These are phyloP conservation scores for Dactylellina cionopaga DNA, from an alignment of 2,329 filamentous ascomycete species.

Conservation along the genomic window DNA sequence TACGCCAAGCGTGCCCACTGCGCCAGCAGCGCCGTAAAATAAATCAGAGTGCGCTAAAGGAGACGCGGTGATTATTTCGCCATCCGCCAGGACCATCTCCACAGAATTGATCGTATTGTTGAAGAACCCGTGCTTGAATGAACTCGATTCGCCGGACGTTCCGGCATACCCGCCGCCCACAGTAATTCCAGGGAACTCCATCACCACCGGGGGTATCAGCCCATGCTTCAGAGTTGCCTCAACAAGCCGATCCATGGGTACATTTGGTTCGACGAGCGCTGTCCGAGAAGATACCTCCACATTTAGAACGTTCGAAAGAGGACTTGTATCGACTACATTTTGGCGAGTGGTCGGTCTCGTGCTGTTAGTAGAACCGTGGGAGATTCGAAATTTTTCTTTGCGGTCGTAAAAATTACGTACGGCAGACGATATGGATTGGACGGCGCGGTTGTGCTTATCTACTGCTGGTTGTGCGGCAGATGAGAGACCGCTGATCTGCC, in stretches of 20 bases:
- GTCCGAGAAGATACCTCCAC: slow-evolving; percentile 62
- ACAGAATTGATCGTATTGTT: slow-evolving; percentile 71
- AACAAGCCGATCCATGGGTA: slow-evolving; percentile 73
- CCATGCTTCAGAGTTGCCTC: slow-evolving; percentile 67
- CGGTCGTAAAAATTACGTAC: slow-evolving; percentile 42
- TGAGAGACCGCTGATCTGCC: slow-evolving; percentile 15
- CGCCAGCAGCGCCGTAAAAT: slow-evolving; percentile 69
- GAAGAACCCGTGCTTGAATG: slow-evolving; percentile 74
- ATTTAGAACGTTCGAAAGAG: slow-evolving; percentile 63
- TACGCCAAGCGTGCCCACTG: slow-evolving; percentile 71
- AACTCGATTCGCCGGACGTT: slow-evolving; percentile 74
- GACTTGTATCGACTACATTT: slow-evolving; percentile 64
- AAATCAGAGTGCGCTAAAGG: slow-evolving; percentile 65
- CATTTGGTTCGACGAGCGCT: slow-evolving; percentile 73
- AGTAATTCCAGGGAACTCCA: slow-evolving; percentile 77
- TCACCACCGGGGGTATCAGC: slow-evolving; percentile 72
- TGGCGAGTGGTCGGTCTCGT: slow-evolving; percentile 63
- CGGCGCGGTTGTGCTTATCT: slow-evolving; percentile 30
- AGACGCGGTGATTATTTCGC: slow-evolving; percentile 66
- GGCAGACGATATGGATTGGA: slow-evolving; percentile 28
- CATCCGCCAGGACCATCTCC: slow-evolving; percentile 72
- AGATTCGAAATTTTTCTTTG: slow-evolving; percentile 64
- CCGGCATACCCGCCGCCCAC: slow-evolving; percentile 74
- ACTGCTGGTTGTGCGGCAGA: slow-evolving; percentile 11
- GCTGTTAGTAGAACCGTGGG: slow-evolving; percentile 69